Base-by-base conservation (phyloP, 2,329 filamentous ascomycete genomes). In the Coniochaeta sp. region DNA sequence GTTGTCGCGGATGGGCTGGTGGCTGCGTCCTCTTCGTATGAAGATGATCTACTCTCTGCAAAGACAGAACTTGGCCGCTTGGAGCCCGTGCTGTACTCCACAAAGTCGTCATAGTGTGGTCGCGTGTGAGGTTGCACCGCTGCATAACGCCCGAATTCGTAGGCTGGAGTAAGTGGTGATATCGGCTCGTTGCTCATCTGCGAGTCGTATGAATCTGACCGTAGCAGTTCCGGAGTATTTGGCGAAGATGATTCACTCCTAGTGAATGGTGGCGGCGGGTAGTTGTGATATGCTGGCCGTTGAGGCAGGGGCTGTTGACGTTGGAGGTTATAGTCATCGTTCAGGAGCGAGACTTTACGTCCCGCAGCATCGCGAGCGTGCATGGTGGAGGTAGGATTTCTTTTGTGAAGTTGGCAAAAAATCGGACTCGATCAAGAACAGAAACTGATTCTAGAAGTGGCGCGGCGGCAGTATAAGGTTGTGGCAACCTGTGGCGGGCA, bases 181-280 rank as follows among this genome's bases (percentile, higher is more conserved):
- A 76, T 67, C 32, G 81, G 77, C 59, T 83, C 83, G 66, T 75
- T 78, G 69, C 80, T 83, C 65, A 76, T 76, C 62, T 83, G 80
- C 12, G 84, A 87, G 68, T 87, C 84, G 70, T 83, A 86, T 0
- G 84, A 87, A 65, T 85, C 75, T 58, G 83, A 84, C 50, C 84
- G 81, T 57, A 81, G 72, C n/a, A 87, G 77, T 65, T 82, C 80
- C 32, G 84, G 84, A 0, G 81, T 82, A 64, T 77, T 76, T 56
- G 80, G 77, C 22, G 79, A 79, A 4, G 78, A 78, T 3, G 80
- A 80, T 58, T 62, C 67, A 63, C 73, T 76, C 44, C 71, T 69
- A 58, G 76, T 71, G 17, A 73, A 66, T 28, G 71, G 67, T 56
- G 54, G 54, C 12, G 54, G 54, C 19, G 68, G 65, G 61, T 73